Base-by-base conservation (phyloP, 2,329 filamentous ascomycete species). In the Teratosphaeriaceae sp. region DNA sequence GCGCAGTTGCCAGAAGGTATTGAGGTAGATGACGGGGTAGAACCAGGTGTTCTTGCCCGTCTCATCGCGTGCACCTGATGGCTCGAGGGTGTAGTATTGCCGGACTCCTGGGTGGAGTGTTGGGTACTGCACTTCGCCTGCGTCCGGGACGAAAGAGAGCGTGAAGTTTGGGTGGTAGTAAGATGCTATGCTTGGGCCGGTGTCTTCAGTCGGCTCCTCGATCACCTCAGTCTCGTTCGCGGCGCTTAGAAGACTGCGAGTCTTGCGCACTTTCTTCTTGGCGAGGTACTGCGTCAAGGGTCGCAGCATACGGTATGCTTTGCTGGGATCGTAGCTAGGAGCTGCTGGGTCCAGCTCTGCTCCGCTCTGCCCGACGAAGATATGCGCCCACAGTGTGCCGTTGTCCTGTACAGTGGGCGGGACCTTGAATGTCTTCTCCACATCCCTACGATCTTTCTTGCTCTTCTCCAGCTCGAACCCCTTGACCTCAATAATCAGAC, bases 1-100 rank as follows among this genome's bases (percentile, higher is more conserved):
- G n/a, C n/a, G n/a, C n/a, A 98, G 75, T 67, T 97, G 90, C 92
- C 92, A 98, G 68, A 98, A 98, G 3, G 85, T 94, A 68, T 98
- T 98, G 61, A 92, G 73, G 62, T 88, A 98, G 29, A 97, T 69
- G 34, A 96, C 79, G 3, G 92, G 92, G 60, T 85, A 80, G 62
- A 97, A 98, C 89, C 89, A 98, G 48, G 84, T 83, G 66, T 97
- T 88, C 66, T 89, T 78, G 27, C 92, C 92, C 12, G 80, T 80
- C 2, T 75, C 80, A 63, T 98, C 92, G 47, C 92, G 80, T 34
- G 88, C 85, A 36, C 84, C 85, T 2, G 80, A 88, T 2, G 78
- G 65, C 63, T 97, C 92, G 24, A 95, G 75, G 35, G 81, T 80
- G 27, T 96, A 70, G 61, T 85, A 92, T 57, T 88, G 82, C 40